A percentile compares a stretch with the other conserved stretches of the same genome.
These are phyloP conservation scores for Akanthomyces muscarius DNA, from an alignment of 2,329 filamentous ascomycete genomes.

Conservation along the genomic window DNA sequence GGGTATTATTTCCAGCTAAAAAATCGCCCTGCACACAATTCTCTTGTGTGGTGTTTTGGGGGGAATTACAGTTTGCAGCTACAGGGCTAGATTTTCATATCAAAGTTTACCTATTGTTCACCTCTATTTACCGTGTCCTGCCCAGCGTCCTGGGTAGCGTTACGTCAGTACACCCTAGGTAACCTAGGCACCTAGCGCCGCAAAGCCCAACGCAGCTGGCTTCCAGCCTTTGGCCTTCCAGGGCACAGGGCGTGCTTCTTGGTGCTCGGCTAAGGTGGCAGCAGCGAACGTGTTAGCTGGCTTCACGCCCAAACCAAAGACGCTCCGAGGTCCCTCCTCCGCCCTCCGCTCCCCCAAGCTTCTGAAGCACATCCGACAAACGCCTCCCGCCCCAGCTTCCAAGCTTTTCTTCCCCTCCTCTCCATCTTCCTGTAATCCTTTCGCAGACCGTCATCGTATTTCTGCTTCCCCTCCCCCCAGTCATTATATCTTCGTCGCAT, in stretches of 20 bases:
- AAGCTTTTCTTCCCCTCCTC: constrained; percentile 13
- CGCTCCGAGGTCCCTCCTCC: constrained; percentile 14
- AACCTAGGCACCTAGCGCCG: too few relatives aligned
- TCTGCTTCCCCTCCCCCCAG: constrained; percentile 9
- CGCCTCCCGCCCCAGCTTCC: neutral
- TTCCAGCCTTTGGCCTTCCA: too few relatives aligned
- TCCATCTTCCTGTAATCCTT: neutral
- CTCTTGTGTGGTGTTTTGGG: too few relatives aligned
- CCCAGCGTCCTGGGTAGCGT: too few relatives aligned
- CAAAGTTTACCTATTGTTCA: too few relatives aligned
- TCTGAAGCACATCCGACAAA: neutral
- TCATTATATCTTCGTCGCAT: constrained; percentile 9
- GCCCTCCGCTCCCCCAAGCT: neutral
- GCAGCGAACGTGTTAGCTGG: constrained; percentile 10
- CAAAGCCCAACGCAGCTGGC: too few relatives aligned
- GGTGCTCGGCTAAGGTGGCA: constrained; percentile 1
- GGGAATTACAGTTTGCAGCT: too few relatives aligned
- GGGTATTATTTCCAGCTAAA: too few relatives aligned
- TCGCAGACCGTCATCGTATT: constrained; percentile 9
- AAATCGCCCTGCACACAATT: too few relatives aligned
- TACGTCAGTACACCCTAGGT: too few relatives aligned
- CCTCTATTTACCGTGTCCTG: too few relatives aligned
- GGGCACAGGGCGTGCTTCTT: neutral
- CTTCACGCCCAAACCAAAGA: constrained; percentile 3
- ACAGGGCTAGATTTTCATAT: too few relatives aligned